A percentile compares a stretch with the other conserved stretches of the same genome.
Evolutionary conservation across 2,329 filamentous ascomycete genomes (phyloP).

Genomic region (Teratosphaeria nubilosa): DNA sequence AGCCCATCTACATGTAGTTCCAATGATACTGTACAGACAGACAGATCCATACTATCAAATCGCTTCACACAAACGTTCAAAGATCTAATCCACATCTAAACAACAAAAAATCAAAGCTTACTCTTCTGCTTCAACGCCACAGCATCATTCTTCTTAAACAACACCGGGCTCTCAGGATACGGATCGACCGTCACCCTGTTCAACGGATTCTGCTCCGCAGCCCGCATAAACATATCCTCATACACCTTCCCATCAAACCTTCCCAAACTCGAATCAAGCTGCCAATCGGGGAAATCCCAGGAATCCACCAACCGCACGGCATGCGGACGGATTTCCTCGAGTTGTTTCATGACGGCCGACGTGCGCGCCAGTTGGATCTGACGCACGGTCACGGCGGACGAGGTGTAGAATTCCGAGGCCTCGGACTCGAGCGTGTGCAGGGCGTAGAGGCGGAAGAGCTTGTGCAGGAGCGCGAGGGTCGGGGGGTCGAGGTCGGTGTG

Average conservation of each 20-base stretch:
- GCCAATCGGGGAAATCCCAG: constrained; percentile 71
- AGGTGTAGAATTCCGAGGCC: constrained; percentile 62
- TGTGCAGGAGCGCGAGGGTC: constrained; percentile 51
- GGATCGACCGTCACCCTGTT: constrained; percentile 64
- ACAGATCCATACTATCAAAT: neutral
- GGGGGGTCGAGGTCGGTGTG: constrained; percentile 43
- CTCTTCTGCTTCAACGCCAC: constrained; percentile 31
- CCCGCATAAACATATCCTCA: constrained; percentile 64
- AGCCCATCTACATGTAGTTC: neutral
- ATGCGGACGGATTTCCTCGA: constrained; percentile 64
- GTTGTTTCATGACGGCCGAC: constrained; percentile 57
- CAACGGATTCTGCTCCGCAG: constrained; percentile 61
- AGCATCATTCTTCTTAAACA: constrained; percentile 52
- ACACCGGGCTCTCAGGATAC: constrained; percentile 51
- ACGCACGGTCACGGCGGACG: constrained; percentile 56
- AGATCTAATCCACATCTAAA: neutral
- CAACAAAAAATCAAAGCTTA: constrained; percentile 34
- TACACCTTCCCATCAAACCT: constrained; percentile 66
- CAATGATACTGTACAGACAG: neutral
- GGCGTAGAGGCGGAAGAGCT: constrained; percentile 56
- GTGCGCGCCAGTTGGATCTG: constrained; percentile 62
- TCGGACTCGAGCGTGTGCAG: constrained; percentile 59
- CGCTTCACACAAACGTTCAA: neutral
- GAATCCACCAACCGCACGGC: constrained; percentile 61
- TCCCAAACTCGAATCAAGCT: constrained; percentile 61